A percentile compares a stretch with the other conserved stretches of the same genome.
phyloP scores from a whole-genome alignment of 345 rosid species.

The Aquilaria sinensis region DNA sequence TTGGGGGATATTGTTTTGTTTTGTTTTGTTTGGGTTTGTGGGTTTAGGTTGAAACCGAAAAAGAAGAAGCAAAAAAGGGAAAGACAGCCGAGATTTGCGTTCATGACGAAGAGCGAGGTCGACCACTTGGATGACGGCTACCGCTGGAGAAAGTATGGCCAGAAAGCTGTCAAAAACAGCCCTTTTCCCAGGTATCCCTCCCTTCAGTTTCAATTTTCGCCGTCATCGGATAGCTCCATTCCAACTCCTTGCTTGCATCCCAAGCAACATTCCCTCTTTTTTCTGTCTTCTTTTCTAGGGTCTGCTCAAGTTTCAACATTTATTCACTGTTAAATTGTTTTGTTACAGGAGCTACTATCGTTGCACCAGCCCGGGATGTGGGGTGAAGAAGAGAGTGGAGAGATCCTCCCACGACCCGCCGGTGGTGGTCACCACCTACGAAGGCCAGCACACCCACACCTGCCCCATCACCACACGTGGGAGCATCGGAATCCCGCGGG shows the following conservation, averaged over 20 bases:
- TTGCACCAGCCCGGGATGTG: conserved; percentile 81
- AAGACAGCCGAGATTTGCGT: conserved; percentile 78
- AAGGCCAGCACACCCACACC: conserved; percentile 77
- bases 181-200: conserved; percentile 70
- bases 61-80: conserved; percentile 68
- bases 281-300: too few relatives aligned
- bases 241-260: too few relatives aligned
- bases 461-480: conserved; percentile 65
- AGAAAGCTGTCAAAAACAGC: conserved; percentile 89
- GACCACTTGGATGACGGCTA: conserved; percentile 94
- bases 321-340: too few relatives aligned
- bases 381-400: conserved; percentile 94
- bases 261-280: too few relatives aligned
- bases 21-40: conserved; percentile 1
- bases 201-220: background rate
- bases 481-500: conserved; percentile 29
- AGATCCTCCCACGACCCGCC: conserved; percentile 72
- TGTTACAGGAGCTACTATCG: conserved; percentile 77
- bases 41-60: conserved; percentile 63
- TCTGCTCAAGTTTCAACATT: too few relatives aligned
- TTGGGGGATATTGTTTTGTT: too few relatives aligned
- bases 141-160: conserved; percentile 94
- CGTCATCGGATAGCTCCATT: too few relatives aligned
- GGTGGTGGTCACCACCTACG: conserved; percentile 81
- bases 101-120: conserved; percentile 83